These are phyloP conservation scores for Alisma plantagoaquatica DNA, from an alignment of 106 monocot species.

Conservation along the genomic window DNA sequence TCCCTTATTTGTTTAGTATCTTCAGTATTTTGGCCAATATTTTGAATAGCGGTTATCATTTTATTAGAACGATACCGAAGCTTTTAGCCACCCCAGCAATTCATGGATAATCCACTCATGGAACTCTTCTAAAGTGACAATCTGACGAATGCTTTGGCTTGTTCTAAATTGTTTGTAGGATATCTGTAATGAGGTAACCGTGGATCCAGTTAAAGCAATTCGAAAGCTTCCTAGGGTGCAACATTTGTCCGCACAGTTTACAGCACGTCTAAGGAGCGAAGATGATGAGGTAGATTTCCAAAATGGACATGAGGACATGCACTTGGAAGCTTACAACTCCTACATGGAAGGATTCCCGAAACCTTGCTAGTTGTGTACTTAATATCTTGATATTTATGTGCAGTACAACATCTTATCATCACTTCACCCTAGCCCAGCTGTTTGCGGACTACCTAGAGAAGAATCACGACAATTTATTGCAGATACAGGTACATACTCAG, in stretches of 20 bases:
- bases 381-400: constrained; percentile 6
- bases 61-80: no score
- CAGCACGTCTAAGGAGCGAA: constrained; percentile 58
- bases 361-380: no score
- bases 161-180: constrained; percentile 25
- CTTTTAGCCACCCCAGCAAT: no score
- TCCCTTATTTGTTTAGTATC: no score
- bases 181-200: constrained; percentile 55
- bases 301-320: no score
- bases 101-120: no score
- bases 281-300: constrained; percentile 63
- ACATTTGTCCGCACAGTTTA: constrained; percentile 67
- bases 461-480: constrained; percentile 62
- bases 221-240: constrained; percentile 92
- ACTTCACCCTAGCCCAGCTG: constrained; percentile 85
- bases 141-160: no score
- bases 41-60: no score
- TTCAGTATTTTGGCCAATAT: no score
- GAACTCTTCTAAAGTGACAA: no score
- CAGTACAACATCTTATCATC: constrained; percentile 76
- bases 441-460: constrained; percentile 81
- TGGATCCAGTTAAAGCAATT: constrained; percentile 56
- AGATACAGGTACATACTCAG: constrained; percentile 60
- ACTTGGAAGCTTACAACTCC: no score
- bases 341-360: no score